Conservation (phyloP, 2,329 filamentous ascomycete species). For the Colletotrichum chrysophilum region DNA sequence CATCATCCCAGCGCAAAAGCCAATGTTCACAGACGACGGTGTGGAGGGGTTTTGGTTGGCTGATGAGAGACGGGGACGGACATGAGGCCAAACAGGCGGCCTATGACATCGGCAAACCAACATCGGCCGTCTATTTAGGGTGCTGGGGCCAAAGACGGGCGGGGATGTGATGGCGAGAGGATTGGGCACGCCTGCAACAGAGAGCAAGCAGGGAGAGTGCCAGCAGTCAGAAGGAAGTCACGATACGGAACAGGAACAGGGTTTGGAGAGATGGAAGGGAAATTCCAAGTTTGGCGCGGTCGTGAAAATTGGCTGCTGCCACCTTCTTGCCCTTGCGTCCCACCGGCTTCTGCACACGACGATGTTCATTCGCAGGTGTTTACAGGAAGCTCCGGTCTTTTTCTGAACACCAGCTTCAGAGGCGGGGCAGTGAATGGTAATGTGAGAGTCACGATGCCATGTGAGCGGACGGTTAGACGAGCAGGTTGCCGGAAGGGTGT, state of each 20-base stretch:
- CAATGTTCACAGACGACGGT: background rate
- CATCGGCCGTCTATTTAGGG: conserved; percentile 3
- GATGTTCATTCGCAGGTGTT: background rate
- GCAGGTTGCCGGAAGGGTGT: background rate
- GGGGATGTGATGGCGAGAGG: background rate
- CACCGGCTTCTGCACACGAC: background rate
- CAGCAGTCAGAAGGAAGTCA: background rate
- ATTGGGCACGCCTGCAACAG: background rate
- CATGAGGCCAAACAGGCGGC: background rate
- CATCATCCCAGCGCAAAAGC: background rate
- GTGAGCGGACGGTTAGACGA: background rate
- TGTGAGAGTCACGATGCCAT: background rate
- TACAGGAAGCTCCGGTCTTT: background rate
- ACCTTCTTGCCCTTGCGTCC: background rate
- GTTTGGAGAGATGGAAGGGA: background rate
- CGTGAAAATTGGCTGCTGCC: background rate
- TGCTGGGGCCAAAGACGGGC: background rate
- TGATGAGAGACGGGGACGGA: background rate
- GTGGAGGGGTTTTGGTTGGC: background rate
- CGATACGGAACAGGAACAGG: background rate
- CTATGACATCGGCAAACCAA: background rate
- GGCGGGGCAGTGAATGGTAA: background rate
- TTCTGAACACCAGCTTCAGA: background rate
- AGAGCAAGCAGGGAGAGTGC: background rate
- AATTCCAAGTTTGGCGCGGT: background rate